These are phyloP conservation scores for Hypoxylon subgilvum DNA, from an alignment of 495 filamentous ascomycete species.

Conservation along the genomic window DNA sequence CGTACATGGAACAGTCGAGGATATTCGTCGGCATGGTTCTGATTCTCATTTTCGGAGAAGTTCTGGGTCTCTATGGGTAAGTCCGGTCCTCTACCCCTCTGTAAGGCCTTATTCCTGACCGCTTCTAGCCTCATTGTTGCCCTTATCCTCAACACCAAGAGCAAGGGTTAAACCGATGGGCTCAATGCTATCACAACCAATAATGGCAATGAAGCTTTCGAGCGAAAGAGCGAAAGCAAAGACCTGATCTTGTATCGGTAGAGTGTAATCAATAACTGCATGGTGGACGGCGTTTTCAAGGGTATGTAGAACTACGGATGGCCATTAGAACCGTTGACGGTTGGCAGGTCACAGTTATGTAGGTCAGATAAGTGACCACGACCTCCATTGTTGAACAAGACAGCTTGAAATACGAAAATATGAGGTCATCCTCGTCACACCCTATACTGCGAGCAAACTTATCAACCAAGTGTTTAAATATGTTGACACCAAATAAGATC, in stretches of 20 bases:
- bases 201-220: conserved; percentile 9
- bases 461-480: conserved; percentile 25
- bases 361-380: conserved; percentile 14
- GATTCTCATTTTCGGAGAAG: conserved; percentile 98
- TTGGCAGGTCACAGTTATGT: conserved; percentile 19
- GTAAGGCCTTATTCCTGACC: conserved; percentile 16
- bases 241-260: conserved; percentile 14
- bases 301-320: conserved; percentile 38
- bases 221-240: conserved; percentile 19
- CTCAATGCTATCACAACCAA: conserved; percentile 1
- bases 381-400: conserved; percentile 10
- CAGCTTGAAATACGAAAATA: conserved; percentile 12
- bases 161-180: conserved; percentile 50
- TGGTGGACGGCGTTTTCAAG: conserved; percentile 39
- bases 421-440: conserved; percentile 2
- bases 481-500: conserved; percentile 26
- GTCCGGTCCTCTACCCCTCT: conserved; percentile 38
- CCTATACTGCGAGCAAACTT: not conserved
- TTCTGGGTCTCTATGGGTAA: conserved; percentile 94
- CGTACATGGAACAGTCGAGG: conserved; percentile 93
- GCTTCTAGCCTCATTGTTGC: conserved; percentile 52
- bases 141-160: conserved; percentile 62
- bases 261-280: conserved; percentile 42
- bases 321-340: conserved; percentile 30
- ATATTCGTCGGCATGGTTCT: conserved; percentile 99